Percentiles rank a stretch among this genome's conserved stretches.
Evolutionary conservation across 2,329 filamentous ascomycete genomes (phyloP).

Genomic region (Colletotrichum coccodes): DNA sequence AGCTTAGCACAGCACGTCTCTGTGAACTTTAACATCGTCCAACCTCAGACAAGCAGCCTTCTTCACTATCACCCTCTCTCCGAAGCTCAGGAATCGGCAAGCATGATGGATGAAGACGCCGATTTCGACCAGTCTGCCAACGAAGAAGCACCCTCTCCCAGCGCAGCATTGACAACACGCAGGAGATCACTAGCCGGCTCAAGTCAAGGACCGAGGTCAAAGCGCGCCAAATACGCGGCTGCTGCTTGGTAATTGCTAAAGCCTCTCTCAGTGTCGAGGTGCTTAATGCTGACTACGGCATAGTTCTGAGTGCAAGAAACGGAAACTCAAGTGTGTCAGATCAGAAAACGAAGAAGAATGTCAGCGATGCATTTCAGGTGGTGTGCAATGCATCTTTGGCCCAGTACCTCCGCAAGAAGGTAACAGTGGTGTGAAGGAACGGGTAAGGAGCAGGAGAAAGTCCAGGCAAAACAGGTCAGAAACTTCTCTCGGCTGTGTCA

Average conservation of each 20-base stretch:
- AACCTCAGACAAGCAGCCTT: neutral
- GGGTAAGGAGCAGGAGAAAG: neutral
- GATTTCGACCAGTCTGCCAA: neutral
- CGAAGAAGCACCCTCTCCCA: neutral
- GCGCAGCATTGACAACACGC: neutral
- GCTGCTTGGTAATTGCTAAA: conserved; percentile 8
- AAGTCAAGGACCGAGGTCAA: conserved; percentile 1
- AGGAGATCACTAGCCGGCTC: conserved; percentile 2
- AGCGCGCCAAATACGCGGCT: conserved; percentile 27
- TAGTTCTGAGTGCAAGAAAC: conserved; percentile 46
- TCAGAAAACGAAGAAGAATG: conserved; percentile 38
- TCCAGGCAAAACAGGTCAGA: conserved; percentile 2
- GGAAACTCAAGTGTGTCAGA: conserved; percentile 52
- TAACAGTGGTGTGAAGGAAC: neutral
- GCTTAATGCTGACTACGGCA: neutral
- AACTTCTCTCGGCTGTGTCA: neutral
- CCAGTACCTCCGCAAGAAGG: conserved; percentile 39
- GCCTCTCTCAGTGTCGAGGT: too few relatives aligned
- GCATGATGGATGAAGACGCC: conserved; percentile 2
- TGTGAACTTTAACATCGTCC: conserved; percentile 7
- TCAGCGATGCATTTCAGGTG: conserved; percentile 42
- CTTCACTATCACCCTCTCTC: neutral
- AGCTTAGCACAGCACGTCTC: conserved; percentile 28
- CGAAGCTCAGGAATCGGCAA: neutral
- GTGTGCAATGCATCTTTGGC: conserved; percentile 36